Base-by-base conservation (phyloP, 139 green algal species). In the Chlamydomonas urium region DNA sequence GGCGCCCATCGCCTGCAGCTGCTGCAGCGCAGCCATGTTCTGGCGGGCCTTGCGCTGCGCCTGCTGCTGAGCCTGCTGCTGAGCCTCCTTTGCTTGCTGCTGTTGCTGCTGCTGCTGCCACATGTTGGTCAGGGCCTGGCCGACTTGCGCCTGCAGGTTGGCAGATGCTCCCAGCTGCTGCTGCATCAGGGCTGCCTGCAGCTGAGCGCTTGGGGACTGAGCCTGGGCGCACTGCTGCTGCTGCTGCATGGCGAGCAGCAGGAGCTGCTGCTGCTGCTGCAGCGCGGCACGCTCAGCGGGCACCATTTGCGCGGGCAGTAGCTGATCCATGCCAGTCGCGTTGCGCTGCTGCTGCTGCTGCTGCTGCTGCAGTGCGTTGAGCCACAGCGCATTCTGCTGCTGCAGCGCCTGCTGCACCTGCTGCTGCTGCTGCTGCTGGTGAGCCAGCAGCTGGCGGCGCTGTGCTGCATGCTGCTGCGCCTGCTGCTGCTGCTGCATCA, bases 371-470 rank as follows among this genome's bases (percentile, higher is more conserved):
- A 53, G 14, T 53, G 42, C 33, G 42, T 57, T 53, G 42, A 53
- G 42, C 42, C 42, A 53, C 17, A 17, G 14, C 42, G 42, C 42
- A 17, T 53, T 53, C 42, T 53, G 42, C 42, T 37, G 42, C 42
- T 17, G 42, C 42, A 53, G 42, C 42, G 42, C 42, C 23, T 67
- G 60, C 60, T 67, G 60, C 29, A 21, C 60, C 56, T 65, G 56
- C 56, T 65, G 56, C 56, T 65, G 31, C 60, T 67, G 60, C 60
- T 67, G 60, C 60, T 47, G 36, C 14, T 68, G 60, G 29, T 21
- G 60, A 42, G 14, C 8, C n/a, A 21, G 26, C 10, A 65, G 56
- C 56, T 36, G 56, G 42, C 42, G 42, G 14, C 10, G 17, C 42
- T n/a, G 14, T 53, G 42, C 42, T 10, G 42, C 42, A 17, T 17